Percentiles rank a stretch among this genome's conserved stretches.
Evolutionary conservation across 2,329 filamentous ascomycete species (phyloP).

Genomic region (Dryadomyces quercivorus): DNA sequence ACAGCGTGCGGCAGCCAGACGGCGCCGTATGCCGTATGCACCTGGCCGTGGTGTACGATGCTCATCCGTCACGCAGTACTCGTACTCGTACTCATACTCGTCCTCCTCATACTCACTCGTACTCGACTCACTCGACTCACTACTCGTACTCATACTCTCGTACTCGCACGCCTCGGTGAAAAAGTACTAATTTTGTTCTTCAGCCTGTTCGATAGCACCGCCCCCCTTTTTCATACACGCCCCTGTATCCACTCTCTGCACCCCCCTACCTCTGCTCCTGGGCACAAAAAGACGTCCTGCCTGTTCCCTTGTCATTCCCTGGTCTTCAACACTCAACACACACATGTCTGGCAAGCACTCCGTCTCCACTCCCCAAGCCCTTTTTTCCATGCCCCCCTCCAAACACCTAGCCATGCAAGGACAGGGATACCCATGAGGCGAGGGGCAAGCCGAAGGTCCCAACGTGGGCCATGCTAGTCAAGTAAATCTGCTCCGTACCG

Average conservation of each 20-base stretch:
- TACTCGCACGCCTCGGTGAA: background rate
- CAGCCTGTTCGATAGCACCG: background rate
- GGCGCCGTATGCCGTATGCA: background rate
- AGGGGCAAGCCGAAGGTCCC: slow-evolving; percentile 3
- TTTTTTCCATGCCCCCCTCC: slow-evolving; percentile 1
- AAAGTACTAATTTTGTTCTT: background rate
- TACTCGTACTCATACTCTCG: background rate
- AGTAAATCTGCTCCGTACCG: background rate
- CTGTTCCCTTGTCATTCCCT: slow-evolving; percentile 1
- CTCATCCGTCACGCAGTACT: background rate
- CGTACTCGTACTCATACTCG: background rate
- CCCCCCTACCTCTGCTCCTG: background rate
- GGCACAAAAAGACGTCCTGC: background rate
- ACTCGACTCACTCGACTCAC: background rate
- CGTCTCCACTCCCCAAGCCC: background rate
- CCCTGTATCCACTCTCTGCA: background rate
- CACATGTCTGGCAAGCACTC: background rate
- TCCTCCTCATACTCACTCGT: background rate
- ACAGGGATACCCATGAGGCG: slow-evolving; percentile 4
- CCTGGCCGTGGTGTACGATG: background rate
- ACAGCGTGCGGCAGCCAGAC: background rate
- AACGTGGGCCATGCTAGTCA: background rate
- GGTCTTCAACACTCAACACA: background rate
- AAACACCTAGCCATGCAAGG: slow-evolving; percentile 1
- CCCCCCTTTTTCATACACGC: background rate